Conservation (phyloP, 1,284 basidiomycete genomes). For the Ganoderma lingzhi region DNA sequence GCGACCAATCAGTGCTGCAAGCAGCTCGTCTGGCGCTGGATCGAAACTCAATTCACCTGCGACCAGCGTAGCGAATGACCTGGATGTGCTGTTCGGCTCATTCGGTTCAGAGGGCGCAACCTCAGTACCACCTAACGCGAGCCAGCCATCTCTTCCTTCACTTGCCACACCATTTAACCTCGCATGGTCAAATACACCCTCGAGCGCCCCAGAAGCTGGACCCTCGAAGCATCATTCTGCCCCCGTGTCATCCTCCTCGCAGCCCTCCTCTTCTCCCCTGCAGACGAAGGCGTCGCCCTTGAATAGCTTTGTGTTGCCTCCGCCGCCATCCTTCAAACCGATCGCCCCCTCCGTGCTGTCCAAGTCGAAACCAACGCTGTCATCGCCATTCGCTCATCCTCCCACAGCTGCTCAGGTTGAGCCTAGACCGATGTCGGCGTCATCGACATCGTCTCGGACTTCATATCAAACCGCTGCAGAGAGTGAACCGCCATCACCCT, state of each 20-base stretch:
- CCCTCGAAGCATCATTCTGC: conserved; percentile 11
- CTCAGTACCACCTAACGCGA: conserved; percentile 12
- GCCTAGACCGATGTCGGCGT: conserved; percentile 35
- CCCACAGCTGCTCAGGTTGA: conserved; percentile 50
- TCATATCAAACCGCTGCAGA: conserved; percentile 29
- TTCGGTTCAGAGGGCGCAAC: background rate
- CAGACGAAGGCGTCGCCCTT: conserved; percentile 22
- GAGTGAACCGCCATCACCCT: conserved; percentile 22
- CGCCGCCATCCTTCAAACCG: conserved; percentile 31
- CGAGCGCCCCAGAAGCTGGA: conserved; percentile 20
- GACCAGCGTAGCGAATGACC: background rate
- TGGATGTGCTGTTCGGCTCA: conserved; percentile 17
- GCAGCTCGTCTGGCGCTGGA: background rate
- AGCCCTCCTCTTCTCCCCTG: conserved; percentile 21
- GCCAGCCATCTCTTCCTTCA: conserved; percentile 17
- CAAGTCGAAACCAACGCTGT: conserved; percentile 23
- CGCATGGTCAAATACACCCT: conserved; percentile 26
- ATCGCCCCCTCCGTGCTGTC: conserved; percentile 3
- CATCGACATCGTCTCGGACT: conserved; percentile 26
- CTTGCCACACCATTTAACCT: conserved; percentile 38
- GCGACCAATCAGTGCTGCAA: conserved; percentile 24
- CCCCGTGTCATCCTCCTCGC: conserved; percentile 1
- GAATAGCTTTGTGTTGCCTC: conserved; percentile 28
- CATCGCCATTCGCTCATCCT: conserved; percentile 28
- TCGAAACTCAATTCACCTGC: conserved; percentile 2